Evolutionary conservation across 805 yeast genomes (phyloP).

Genomic region (Barnettozyma wickerhamii): DNA sequence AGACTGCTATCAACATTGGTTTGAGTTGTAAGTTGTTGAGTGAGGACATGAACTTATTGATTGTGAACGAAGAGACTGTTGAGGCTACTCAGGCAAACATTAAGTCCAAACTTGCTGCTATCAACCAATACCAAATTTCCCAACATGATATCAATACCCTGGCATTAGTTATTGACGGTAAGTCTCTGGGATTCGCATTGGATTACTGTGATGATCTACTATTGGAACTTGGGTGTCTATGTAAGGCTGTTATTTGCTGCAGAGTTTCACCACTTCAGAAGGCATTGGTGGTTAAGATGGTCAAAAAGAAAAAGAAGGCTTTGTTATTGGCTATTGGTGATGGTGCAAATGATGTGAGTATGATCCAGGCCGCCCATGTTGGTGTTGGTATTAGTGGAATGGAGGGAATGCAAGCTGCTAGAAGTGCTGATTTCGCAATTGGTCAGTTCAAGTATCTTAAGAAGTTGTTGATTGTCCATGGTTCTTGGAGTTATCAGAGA

Average conservation of each 20-base stretch:
- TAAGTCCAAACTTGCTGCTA: slow-evolving; percentile 68
- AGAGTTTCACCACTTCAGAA: slow-evolving; percentile 97
- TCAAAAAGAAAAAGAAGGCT: slow-evolving; percentile 72
- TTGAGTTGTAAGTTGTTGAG: slow-evolving; percentile 93
- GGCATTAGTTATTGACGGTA: slow-evolving; percentile 93
- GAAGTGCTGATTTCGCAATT: slow-evolving; percentile 95
- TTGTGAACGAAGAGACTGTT: slow-evolving; percentile 81
- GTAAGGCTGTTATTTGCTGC: slow-evolving; percentile 97
- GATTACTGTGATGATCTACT: slow-evolving; percentile 79
- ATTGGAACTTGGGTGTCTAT: slow-evolving; percentile 73
- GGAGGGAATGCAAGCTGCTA: slow-evolving; percentile 99
- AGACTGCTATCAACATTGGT: slow-evolving; percentile 97
- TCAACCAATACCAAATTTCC: slow-evolving; percentile 60
- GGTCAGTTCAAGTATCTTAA: slow-evolving; percentile 89
- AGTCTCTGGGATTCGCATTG: slow-evolving; percentile 80
- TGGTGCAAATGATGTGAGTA: slow-evolving; percentile 98
- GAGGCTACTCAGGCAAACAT: slow-evolving; percentile 75
- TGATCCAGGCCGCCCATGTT: slow-evolving; percentile 99
- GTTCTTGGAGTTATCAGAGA: slow-evolving; percentile 96
- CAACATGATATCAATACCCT: slow-evolving; percentile 69
- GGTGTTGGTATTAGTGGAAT: slow-evolving; percentile 99
- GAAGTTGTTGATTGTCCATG: slow-evolving; percentile 86
- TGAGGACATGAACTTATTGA: slow-evolving; percentile 92
- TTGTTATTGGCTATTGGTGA: slow-evolving; percentile 91
- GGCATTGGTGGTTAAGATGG: slow-evolving; percentile 93